These are phyloP conservation scores for Pyrenophora teres DNA, from an alignment of 2,329 filamentous ascomycete genomes.

Conservation along the genomic window DNA sequence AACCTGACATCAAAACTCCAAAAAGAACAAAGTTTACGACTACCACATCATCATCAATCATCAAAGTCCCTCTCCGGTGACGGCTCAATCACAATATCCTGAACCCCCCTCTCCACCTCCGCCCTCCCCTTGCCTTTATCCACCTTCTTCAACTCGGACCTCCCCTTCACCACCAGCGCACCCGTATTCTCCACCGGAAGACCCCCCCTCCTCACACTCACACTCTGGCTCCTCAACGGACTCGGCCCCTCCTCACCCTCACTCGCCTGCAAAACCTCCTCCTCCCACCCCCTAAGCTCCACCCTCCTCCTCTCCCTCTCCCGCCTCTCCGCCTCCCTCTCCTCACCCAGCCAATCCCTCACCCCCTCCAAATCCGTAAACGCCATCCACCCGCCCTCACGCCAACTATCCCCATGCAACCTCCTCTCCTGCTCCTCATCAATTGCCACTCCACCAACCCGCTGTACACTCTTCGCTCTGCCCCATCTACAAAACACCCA, in stretches of 20 bases:
- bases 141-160: too few relatives aligned
- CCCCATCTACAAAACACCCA: constrained; percentile 41
- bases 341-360: constrained; percentile 7
- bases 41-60: too few relatives aligned
- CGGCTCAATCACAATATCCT: neutral
- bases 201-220: too few relatives aligned
- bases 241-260: constrained; percentile 6
- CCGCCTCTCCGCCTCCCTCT: neutral
- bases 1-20: too few relatives aligned
- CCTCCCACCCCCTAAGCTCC: neutral
- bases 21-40: too few relatives aligned
- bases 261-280: neutral
- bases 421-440: constrained; percentile 9
- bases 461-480: constrained; percentile 8
- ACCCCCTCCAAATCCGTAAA: constrained; percentile 31
- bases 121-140: neutral
- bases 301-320: neutral
- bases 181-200: too few relatives aligned
- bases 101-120: too few relatives aligned
- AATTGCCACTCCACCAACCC: neutral
- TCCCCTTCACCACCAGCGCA: too few relatives aligned
- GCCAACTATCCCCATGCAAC: constrained; percentile 31
- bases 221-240: too few relatives aligned
- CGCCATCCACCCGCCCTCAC: constrained; percentile 10
- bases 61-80: too few relatives aligned